Evolutionary conservation across 805 yeast species (phyloP), one percentile per base, ranked within the genome.

Genomic region (Candida suzukii): DNA sequence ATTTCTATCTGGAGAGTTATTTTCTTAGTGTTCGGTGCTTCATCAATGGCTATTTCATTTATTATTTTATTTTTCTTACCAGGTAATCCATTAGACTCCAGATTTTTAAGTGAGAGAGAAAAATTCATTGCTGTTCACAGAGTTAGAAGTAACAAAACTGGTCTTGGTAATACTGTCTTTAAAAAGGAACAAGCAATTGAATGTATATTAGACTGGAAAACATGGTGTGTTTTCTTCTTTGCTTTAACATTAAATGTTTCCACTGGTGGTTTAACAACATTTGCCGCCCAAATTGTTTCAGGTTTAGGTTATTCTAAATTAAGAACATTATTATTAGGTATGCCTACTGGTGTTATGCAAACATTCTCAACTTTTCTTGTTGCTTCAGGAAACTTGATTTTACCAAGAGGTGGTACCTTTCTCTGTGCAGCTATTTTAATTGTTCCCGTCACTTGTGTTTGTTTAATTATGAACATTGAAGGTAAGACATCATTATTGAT

Each of bases 241-340:
- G 60, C 41, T 48, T 57, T 56, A 42, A 62, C 69, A 18, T 54
- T 72, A 28, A 58, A 70, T 46, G 66, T 80, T 43, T 80, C 81
- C 40, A 74, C 76, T 48, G 83, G 83, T 47, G 84, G 80, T 38
- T 55, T 72, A 35, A 66, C 78, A 17, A 73, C 68, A 51, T 74
- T 75, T 48, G 63, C 65, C 39, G 63, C 73, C 35, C 66, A 73
- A 41, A 56, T 74, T 34, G 56, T 75, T 64, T 50, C 58, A 53
- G 71, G 72, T 24, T 54, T 58, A 39, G 60, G 61, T 3, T 63
- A 49, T 40, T 45, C 58, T 11, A 46, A 56, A 13, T 32, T 46
- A 18, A 40, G 46, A 18, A 49, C 54, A 10, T 39, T 46, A 8
- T 27, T 51, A 12, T 33, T 51, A 35, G 51, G 53, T 24, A 47